These are phyloP conservation scores for Aschersonia sp. DNA, from an alignment of 2,329 filamentous ascomycete genomes.

Conservation along the genomic window DNA sequence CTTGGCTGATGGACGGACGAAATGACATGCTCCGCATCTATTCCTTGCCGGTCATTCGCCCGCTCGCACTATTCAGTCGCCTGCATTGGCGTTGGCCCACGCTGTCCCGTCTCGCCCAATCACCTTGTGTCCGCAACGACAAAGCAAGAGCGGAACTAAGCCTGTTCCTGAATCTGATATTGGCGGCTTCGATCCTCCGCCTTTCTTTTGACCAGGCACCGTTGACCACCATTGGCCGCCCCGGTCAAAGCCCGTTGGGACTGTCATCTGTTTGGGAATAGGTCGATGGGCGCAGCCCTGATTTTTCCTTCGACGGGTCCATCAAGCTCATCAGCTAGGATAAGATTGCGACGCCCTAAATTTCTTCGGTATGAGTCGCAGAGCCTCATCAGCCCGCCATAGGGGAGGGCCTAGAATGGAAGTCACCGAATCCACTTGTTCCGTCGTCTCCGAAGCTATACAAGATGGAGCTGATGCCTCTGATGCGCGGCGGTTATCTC, in stretches of 20 bases:
- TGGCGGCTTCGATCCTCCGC: background rate
- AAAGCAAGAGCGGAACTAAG: background rate
- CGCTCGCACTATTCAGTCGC: background rate
- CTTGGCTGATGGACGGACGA: background rate
- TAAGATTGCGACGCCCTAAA: no score
- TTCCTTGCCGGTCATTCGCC: no score
- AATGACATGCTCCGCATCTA: background rate
- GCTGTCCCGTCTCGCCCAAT: background rate
- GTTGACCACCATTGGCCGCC: background rate
- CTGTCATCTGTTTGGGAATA: background rate
- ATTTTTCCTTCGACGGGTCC: background rate
- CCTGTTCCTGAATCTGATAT: background rate
- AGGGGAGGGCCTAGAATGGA: background rate
- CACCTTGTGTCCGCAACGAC: background rate
- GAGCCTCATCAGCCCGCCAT: background rate
- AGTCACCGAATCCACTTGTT: background rate
- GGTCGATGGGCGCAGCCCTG: background rate
- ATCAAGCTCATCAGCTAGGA: no score
- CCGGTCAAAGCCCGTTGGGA: background rate
- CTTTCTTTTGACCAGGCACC: background rate
- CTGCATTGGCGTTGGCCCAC: background rate
- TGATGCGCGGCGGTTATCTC: background rate
- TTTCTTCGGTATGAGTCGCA: background rate
- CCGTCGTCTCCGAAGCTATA: background rate
- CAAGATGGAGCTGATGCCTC: background rate